Base-by-base conservation (phyloP, 2,329 filamentous ascomycete species). In the Sporothrix sp. region DNA sequence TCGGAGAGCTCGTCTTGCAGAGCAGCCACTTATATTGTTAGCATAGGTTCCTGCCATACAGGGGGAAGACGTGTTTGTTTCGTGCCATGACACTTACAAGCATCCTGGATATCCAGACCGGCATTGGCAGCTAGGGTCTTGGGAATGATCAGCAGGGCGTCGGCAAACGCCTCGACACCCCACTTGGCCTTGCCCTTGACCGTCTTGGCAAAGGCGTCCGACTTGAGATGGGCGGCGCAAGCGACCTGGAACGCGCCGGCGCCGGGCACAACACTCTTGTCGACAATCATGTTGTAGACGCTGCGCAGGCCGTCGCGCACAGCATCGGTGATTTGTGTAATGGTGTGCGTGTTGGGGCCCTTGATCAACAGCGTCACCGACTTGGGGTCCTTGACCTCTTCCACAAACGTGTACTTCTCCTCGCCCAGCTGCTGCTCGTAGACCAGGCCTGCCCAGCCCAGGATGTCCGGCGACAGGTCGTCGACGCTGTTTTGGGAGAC, bases 221-320 rank as follows among this genome's bases (percentile, higher is more conserved):
- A 89, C 66, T 85, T 85, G 55, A 98, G 75, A 68, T 95, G 89
- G 42, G 82, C 77, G 21, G 90, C 88, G 60, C 87, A 95, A 28
- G 93, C 90, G 40, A 98, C 83, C 69, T 98, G 93, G 81, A 95
- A 98, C 45, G 93, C 87, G 61, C 93, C 93, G 52, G 82, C 93
- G 52, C 93, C 93, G 1, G 93, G 93, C 23, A 98, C 88, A 18
- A 98, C 93, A 59, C 86, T 91, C 70, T 84, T 82, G 67, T 98
- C 93, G n/a, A 97, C 91, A 66, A 98, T 97, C 76, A 95, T 95
- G 75, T 98, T 98, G 79, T 96, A 97, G 45, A 97, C 93, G 65
- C 88, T 95, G 63, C 93, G 82, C 59, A 98, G 77, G 56, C 93
- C 93, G 65, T 98, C 93, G 49, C 93, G 82, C 39, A 97, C 93